Percentiles rank a stretch among this genome's conserved stretches.
phyloP scores from a whole-genome alignment of 2,329 filamentous ascomycete genomes.

The Colletotrichum phormii region DNA sequence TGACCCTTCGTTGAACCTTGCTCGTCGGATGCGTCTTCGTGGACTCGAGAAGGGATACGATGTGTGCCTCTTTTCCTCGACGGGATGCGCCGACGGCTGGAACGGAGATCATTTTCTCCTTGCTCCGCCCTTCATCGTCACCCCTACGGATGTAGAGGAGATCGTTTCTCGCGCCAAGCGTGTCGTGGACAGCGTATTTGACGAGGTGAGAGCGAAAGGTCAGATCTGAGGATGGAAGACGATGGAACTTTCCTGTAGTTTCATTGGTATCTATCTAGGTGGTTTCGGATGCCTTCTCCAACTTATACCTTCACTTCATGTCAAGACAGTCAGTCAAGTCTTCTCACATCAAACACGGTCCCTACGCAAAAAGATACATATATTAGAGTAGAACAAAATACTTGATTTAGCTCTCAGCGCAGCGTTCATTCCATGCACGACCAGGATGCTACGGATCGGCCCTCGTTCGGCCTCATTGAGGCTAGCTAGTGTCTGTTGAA shows the following conservation, averaged over 20 bases:
- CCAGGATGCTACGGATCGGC: neutral
- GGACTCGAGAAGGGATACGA: slow-evolving; percentile 40
- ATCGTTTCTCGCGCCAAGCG: neutral
- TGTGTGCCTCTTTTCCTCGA: slow-evolving; percentile 41
- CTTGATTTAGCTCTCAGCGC: neutral
- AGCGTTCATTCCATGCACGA: neutral
- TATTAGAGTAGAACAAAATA: neutral
- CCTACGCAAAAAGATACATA: neutral
- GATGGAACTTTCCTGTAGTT: neutral
- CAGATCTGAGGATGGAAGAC: neutral
- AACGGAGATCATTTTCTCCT: slow-evolving; percentile 77
- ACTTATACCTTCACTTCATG: neutral
- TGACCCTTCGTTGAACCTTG: slow-evolving; percentile 23
- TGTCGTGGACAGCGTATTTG: neutral
- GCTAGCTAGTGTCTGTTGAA: neutral
- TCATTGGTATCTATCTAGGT: neutral
- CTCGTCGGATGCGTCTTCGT: neutral
- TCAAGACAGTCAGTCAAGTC: neutral
- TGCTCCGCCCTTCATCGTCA: slow-evolving; percentile 67
- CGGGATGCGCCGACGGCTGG: slow-evolving; percentile 69
- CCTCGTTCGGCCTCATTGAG: neutral
- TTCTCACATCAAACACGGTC: neutral
- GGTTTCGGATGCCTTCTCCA: neutral
- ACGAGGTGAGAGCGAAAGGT: neutral
- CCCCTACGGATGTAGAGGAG: neutral